Evolutionary conservation across 352 stramenopile genomes (phyloP), one percentile per base, ranked within the genome.

Genomic region (Thalassiosira ordinaria): DNA sequence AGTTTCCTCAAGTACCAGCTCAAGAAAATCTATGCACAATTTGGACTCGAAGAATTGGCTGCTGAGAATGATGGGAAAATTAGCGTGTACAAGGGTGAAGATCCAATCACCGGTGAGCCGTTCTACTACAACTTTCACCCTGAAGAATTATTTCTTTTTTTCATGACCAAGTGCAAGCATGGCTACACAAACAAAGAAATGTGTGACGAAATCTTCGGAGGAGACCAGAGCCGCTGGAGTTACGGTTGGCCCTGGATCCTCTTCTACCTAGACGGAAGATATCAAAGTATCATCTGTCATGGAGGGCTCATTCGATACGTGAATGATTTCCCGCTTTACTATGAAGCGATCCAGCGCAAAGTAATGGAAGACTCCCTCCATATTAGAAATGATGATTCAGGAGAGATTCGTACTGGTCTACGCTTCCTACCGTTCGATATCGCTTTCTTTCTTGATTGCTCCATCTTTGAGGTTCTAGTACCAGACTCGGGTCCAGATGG

Each of bases 81-180:
- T 22, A n/a, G 3, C 18, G 63, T 75, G 0, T 22, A 29, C 14
- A 80, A n/a, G 9, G 27, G 20, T 18, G 8, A 57, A 35, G 0
- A 11, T 5, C n/a, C n/a, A n/a, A n/a, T n/a, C n/a, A n/a, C n/a
- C n/a, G n/a, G n/a, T n/a, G n/a, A n/a, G n/a, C n/a, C n/a, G n/a
- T n/a, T n/a, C n/a, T 29, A 65, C 35, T 72, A 73, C 35, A 3
- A 18, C 14, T 79, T 79, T 44, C 13, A 79, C 41, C 70, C 70
- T 20, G 70, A 79, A 41, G 70, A 79, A 51, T 52, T 73, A 1
- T 71, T 79, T 44, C 31, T 79, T 8, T 80, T 74, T 46, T 41
- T 62, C 11, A 61, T 69, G 37, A 80, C 52, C n/a, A 67, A 56
- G 55, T 59, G 35, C 52, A 80, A 67, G 22, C 59, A 47, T 24